phyloP scores from a whole-genome alignment of 179 eudicot species.

The Heliamphora pulchella region DNA sequence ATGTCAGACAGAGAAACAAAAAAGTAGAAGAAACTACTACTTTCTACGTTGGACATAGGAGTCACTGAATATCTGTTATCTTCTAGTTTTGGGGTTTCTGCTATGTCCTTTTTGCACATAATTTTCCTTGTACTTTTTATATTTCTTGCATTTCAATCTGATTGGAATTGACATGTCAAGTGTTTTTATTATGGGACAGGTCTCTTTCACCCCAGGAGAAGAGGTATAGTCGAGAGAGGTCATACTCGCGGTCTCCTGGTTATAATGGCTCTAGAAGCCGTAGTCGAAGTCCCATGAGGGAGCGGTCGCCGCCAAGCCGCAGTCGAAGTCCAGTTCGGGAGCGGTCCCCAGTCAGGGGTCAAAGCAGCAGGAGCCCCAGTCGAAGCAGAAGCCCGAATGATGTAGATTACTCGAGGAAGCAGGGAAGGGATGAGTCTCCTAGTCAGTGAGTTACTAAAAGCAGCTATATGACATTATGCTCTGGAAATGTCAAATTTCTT shows the following conservation, averaged over 20 bases:
- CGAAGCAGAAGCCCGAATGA: constrained; percentile 59
- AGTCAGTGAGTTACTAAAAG: constrained; percentile 26
- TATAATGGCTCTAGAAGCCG: constrained; percentile 34
- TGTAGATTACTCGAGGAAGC: constrained; percentile 30
- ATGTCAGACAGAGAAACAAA: background rate
- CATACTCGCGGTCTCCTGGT: constrained; percentile 63
- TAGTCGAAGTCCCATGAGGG: constrained; percentile 32
- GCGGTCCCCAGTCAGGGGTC: constrained; percentile 29
- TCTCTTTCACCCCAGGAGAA: constrained; percentile 64
- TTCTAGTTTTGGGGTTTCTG: background rate
- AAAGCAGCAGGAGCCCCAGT: constrained; percentile 37
- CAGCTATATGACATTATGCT: background rate
- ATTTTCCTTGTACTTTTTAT: background rate
- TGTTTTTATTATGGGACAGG: constrained; percentile 36
- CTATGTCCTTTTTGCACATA: background rate
- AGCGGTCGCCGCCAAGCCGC: constrained; percentile 30
- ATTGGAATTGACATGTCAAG: background rate
- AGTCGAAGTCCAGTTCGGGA: constrained; percentile 39
- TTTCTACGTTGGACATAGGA: background rate
- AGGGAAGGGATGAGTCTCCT: constrained; percentile 38
- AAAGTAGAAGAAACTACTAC: background rate
- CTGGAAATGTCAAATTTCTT: background rate
- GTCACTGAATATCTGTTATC: background rate
- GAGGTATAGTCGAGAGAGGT: constrained; percentile 56
- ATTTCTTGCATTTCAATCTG: background rate